Base-by-base conservation (phyloP, 768 basidiomycete genomes). In the Boletellus sp. region DNA sequence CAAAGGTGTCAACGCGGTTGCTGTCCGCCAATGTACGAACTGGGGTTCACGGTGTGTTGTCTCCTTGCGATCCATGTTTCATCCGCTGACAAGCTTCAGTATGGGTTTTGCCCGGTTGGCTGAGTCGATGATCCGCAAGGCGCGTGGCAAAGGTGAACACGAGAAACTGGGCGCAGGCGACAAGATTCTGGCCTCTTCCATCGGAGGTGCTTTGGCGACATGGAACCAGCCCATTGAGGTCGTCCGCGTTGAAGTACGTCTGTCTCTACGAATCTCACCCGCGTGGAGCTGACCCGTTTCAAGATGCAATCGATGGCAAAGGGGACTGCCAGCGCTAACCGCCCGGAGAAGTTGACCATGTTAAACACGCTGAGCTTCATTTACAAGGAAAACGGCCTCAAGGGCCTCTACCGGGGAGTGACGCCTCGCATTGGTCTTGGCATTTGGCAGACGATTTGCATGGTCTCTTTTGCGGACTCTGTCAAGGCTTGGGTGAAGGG, bases 151-250 rank as follows among this genome's bases (percentile, higher is more conserved):
- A 66, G 71, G 77, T 40, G 90, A 94, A 53, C 74, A 75, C 32
- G 90, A 95, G 13, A 82, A 75, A 56, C 75, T 91, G 38, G 74
- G 82, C 51, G 81, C 90, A 6, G 13, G 80, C 17, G 96, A 99
- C 67, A 97, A 94, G 72, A 92, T 98, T 60, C 48, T 87, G 31
- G 78, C 94, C 8, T 94, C 93, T 16, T 81, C 87, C 1, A 78
- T 97, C 47, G 95, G 90, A 63, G 94, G 96, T 70, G 94, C 96
- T 38, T 72, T 98, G 54, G 95, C 92, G 12, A 96, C 94, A 45
- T 99, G 96, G 96, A 99, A 99, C 70, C 96, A 98, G 67, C 95
- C 94, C 35, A 96, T 97, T 53, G 94, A 97, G 72, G 95, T 97
- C 59, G 80, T 98, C 57, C 90, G 95, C 49, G 93, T 98, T 28